A percentile compares a stretch with the other conserved stretches of the same genome.
These are phyloP conservation scores for Plasmopara viticola DNA, from an alignment of 352 stramenopile species.

Conservation along the genomic window DNA sequence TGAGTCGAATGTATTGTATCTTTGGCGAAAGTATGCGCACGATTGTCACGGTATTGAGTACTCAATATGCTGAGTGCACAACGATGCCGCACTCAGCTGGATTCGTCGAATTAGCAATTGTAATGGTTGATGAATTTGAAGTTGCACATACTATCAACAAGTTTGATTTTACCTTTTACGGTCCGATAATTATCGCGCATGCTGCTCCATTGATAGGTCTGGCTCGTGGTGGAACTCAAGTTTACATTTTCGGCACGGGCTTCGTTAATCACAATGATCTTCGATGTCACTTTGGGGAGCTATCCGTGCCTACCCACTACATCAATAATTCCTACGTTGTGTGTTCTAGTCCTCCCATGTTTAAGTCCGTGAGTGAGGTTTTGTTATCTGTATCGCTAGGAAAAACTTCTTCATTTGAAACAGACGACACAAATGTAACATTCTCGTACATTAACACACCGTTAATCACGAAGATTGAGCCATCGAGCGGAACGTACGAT, in stretches of 20 bases:
- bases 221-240: conserved; percentile 22
- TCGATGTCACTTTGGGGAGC: conserved; percentile 30
- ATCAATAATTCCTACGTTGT: conserved; percentile 23
- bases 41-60: conserved; percentile 4
- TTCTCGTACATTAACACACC: conserved; percentile 33
- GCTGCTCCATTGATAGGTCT: conserved; percentile 20
- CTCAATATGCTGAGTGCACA: conserved; percentile 20
- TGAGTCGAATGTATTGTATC: conserved; percentile 19
- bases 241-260: conserved; percentile 27
- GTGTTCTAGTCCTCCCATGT: conserved; percentile 29
- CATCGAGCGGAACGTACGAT: conserved; percentile 23
- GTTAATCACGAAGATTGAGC: conserved; percentile 20
- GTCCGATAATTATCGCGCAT: conserved; percentile 25
- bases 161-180: conserved; percentile 35
- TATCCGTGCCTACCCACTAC: conserved; percentile 14
- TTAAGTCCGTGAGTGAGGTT: conserved; percentile 10
- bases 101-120: conserved; percentile 17
- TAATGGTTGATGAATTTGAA: conserved; percentile 2
- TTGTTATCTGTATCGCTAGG: conserved; percentile 25
- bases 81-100: conserved; percentile 21
- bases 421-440: conserved; percentile 3
- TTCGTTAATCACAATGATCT: conserved; percentile 30
- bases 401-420: conserved; percentile 5
- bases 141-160: conserved; percentile 3
- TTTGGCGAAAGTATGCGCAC: conserved; percentile 17